Evolutionary conservation across 768 basidiomycete genomes (phyloP).

Genomic region (Fomitopsis serialis): DNA sequence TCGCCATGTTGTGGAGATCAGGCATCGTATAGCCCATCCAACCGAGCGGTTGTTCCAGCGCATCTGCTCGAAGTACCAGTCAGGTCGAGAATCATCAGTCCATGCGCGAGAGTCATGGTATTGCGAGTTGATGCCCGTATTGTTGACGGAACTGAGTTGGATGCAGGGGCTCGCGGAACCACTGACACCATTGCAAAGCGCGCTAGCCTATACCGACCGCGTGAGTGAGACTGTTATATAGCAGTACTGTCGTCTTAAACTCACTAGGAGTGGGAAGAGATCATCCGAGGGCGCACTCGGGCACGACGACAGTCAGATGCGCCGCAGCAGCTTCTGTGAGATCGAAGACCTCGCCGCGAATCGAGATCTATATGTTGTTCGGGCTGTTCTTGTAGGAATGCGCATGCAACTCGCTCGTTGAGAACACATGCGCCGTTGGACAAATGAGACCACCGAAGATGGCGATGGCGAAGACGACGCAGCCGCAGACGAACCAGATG

Average conservation of each 20-base stretch:
- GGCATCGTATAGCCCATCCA: conserved; percentile 82
- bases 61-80: conserved; percentile 97
- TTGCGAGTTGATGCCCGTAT: conserved; percentile 64
- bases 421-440: conserved; percentile 91
- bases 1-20: conserved; percentile 69
- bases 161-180: conserved; percentile 78
- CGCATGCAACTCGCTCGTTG: conserved; percentile 61
- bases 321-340: conserved; percentile 59
- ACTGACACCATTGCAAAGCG: conserved; percentile 82
- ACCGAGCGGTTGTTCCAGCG: conserved; percentile 86
- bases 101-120: conserved; percentile 96
- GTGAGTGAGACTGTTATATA: not conserved
- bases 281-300: conserved; percentile 64
- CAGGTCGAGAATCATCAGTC: conserved; percentile 86
- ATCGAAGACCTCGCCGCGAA: conserved; percentile 95
- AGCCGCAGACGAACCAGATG: conserved; percentile 92
- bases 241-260: not conserved
- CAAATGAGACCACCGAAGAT: conserved; percentile 86
- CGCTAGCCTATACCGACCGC: conserved; percentile 64
- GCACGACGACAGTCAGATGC: conserved; percentile 64
- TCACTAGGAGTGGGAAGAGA: conserved; percentile 92
- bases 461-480: conserved; percentile 89
- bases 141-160: conserved; percentile 69
- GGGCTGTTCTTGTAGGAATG: conserved; percentile 60
- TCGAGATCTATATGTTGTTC: conserved; percentile 72